Conservation (phyloP, 2,329 filamentous ascomycete genomes). For the Sporothrix inflata region DNA sequence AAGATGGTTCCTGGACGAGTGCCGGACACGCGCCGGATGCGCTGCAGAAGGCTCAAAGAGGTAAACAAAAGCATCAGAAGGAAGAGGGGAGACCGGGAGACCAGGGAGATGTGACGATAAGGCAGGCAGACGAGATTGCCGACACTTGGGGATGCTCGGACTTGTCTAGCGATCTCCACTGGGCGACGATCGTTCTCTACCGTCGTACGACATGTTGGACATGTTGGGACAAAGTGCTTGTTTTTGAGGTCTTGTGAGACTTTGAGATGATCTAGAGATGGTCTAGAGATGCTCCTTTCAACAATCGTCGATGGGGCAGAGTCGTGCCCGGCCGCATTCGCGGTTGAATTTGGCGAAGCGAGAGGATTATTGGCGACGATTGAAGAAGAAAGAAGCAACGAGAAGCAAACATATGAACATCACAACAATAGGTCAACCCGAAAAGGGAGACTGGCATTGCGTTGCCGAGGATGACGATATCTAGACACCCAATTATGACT, state of each 20-base stretch:
- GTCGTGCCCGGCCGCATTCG: constrained; percentile 8
- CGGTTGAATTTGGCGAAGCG: neutral
- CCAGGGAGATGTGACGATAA: neutral
- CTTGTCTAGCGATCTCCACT: neutral
- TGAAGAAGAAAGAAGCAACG: neutral
- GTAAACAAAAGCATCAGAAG: neutral
- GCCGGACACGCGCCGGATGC: neutral
- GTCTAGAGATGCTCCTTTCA: neutral
- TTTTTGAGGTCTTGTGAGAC: neutral
- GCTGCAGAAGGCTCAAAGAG: neutral
- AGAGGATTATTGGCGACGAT: neutral
- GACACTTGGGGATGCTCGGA: neutral
- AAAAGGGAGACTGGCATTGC: neutral
- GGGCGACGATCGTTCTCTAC: neutral
- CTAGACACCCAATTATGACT: neutral
- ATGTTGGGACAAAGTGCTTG: neutral
- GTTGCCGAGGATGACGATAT: neutral
- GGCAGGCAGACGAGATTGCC: too few relatives aligned
- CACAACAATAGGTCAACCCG: neutral
- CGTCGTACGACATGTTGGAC: neutral
- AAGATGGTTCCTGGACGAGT: neutral
- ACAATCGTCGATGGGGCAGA: neutral
- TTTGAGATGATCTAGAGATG: neutral
- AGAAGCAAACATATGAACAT: neutral
- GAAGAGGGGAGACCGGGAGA: neutral